Evolutionary conservation across 108 stramenopile genomes (phyloP).

Genomic region (Nannochloropsis salina): DNA sequence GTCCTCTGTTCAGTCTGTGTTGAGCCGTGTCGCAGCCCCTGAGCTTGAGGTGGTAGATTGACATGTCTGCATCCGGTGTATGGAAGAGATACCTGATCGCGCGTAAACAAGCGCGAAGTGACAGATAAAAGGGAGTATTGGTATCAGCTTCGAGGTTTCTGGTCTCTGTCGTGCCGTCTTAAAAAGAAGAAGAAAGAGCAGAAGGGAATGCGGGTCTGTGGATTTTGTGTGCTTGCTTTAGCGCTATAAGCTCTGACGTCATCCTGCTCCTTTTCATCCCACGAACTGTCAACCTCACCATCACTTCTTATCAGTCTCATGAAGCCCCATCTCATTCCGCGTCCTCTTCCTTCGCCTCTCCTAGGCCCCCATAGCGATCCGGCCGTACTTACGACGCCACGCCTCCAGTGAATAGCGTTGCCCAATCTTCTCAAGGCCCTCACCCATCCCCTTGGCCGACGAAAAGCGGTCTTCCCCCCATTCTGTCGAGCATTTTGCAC

Average conservation of each 20-base stretch:
- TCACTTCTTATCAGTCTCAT: neutral
- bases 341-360: neutral
- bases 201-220: neutral
- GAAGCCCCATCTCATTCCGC: neutral
- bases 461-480: too few species aligned
- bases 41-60: neutral
- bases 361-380: neutral
- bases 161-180: neutral
- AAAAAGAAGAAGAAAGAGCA: neutral
- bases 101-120: too few species aligned
- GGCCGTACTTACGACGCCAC: neutral
- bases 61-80: too few species aligned
- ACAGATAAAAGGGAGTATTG: too few species aligned
- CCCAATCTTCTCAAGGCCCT: too few species aligned
- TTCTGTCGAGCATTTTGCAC: too few species aligned
- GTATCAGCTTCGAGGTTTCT: too few species aligned
- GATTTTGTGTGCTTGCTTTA: neutral
- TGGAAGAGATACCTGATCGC: too few species aligned
- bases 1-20: neutral
- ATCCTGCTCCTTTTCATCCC: neutral
- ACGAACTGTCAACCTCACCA: neutral
- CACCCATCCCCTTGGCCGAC: too few species aligned
- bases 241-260: neutral
- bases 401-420: neutral
- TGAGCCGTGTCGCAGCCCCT: constrained; percentile 32